Percentiles rank a stretch among this genome's conserved stretches.
Conservation (phyloP, 805 yeast species). For the Suhomyces sp. region DNA sequence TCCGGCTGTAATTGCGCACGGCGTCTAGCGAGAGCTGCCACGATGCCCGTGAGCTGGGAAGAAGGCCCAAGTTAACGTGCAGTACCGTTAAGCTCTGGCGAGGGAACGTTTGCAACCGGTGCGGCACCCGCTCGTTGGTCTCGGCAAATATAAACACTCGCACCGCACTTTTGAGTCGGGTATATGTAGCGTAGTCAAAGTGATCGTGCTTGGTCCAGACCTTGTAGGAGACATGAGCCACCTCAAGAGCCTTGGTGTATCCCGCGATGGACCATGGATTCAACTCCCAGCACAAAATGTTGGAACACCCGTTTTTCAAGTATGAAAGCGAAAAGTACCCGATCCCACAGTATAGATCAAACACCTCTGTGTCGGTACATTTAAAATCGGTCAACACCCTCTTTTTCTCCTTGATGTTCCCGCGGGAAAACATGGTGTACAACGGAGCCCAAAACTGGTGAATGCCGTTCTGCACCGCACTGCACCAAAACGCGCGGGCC, state of each 20-base stretch:
- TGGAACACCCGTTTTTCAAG: slow-evolving; percentile 49
- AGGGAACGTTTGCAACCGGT: slow-evolving; percentile 32
- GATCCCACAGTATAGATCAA: slow-evolving; percentile 80
- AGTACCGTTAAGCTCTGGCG: slow-evolving; percentile 25
- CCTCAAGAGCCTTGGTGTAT: slow-evolving; percentile 50
- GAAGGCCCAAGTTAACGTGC: slow-evolving; percentile 74
- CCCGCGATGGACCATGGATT: slow-evolving; percentile 86
- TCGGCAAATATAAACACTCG: slow-evolving; percentile 58
- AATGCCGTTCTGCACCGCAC: slow-evolving; percentile 67
- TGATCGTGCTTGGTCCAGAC: slow-evolving; percentile 27
- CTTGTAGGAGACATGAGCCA: slow-evolving; percentile 41
- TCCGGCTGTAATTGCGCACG: slow-evolving; percentile 7
- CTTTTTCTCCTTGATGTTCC: slow-evolving; percentile 78
- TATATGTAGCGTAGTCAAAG: slow-evolving; percentile 24
- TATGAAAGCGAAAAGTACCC: slow-evolving; percentile 81
- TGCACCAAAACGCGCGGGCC: slow-evolving; percentile 66
- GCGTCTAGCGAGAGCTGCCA: slow-evolving; percentile 50
- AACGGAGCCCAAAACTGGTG: slow-evolving; percentile 81
- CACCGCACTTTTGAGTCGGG: slow-evolving; percentile 16
- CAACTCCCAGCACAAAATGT: slow-evolving; percentile 73
- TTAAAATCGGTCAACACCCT: slow-evolving; percentile 50
- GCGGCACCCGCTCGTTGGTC: slow-evolving; percentile 51
- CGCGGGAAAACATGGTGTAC: slow-evolving; percentile 85
- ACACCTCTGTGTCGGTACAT: slow-evolving; percentile 42
- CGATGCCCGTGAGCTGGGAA: slow-evolving; percentile 66